Evolutionary conservation across 257 asterid species (phyloP), one percentile per base, ranked within the genome.

Genomic region (Lycium ferocissimum): DNA sequence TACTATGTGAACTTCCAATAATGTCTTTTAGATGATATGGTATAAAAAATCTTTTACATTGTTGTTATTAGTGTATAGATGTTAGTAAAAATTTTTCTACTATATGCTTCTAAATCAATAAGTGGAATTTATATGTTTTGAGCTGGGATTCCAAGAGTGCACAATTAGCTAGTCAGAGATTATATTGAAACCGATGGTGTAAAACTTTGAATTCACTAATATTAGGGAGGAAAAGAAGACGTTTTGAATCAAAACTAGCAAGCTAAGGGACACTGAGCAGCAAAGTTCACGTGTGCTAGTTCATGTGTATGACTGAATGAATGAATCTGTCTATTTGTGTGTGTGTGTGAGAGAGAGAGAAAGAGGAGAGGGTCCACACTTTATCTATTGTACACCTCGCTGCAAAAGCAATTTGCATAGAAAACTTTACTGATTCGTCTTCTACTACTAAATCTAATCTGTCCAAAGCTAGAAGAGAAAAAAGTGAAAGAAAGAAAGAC

Each of bases 331-430:
- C 17, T 53, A 6, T 13, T 1, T 69, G 43, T 79, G 49, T 45
- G 12, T 18, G 15, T 11, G 20, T 56, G 56, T 51, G 69, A 10
- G 65, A 17, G 49, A 35, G 15, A 67, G 53, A 58, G 72, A 79
- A 18, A 59, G 56, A 65, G 67, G 83, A 35, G 72, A 33, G 56
- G 75, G 76, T 75, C 76, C 83, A 86, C 62, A 65, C 58, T 76
- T 57, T 47, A 10, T 76, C 49, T 47, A 10, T 18, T 35, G 3
- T 40, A 37, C 81, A 56, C 86, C 86, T 89, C 88, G 84, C 92
- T 86, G 90, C 82, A 61, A 86, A 87, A 89, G 85, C 83, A 87
- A 69, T 59, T 53, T 85, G 86, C 89, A 81, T 85, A 54, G 83
- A 76, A 58, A 84, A 82, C 57, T 83, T 80, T 82, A 79, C 72